Evolutionary conservation across 1,139 yeast genomes (phyloP), one percentile per base, ranked within the genome.

Genomic region (Hansenula sp.): DNA sequence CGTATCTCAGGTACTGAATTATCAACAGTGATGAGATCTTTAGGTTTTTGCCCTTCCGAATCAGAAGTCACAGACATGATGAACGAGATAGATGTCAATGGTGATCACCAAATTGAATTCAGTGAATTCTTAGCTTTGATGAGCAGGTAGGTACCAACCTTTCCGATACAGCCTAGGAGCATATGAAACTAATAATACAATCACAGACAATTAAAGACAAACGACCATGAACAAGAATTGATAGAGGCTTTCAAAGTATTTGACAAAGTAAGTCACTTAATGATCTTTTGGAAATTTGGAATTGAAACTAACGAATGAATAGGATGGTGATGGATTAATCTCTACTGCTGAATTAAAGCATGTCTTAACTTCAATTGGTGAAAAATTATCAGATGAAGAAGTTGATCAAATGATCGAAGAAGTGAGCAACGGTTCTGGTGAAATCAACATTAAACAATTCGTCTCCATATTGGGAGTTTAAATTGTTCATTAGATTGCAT

Each of bases 171-270:
- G 8, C 33, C 29, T 27, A 24, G 4, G 13, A 12, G 4, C 12
- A 24, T 27, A 34, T 12, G 25, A 21, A 32, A 30, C 19, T 36
- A 36, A 36, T 30, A 25, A 5, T 32, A 3, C 18, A 84, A 6
- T n/a, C 11, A 10, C n/a, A 36, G 99, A 70, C 95, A 93, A 65
- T 84, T 93, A 82, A 87, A 86, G 70, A 96, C 93, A 60, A 89
- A 95, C 49, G 99, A 93, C 66, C 84, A 94, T 30, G 98, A 93
- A 67, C 98, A 95, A 55, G 99, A 93, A 67, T 84, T 93, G 57
- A 81, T 94, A 53, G 99, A 93, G 70, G 99, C 99, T 15, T 93
- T 93, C 76, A 91, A 91, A 70, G 99, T 93, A 39, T 89, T 90
- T 62, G 81, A 76, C 57, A 74, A 52, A 41, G 41, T 39, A n/a